Base-by-base conservation (phyloP, 2,329 filamentous ascomycete genomes). In the Paecilomyces sp. region DNA sequence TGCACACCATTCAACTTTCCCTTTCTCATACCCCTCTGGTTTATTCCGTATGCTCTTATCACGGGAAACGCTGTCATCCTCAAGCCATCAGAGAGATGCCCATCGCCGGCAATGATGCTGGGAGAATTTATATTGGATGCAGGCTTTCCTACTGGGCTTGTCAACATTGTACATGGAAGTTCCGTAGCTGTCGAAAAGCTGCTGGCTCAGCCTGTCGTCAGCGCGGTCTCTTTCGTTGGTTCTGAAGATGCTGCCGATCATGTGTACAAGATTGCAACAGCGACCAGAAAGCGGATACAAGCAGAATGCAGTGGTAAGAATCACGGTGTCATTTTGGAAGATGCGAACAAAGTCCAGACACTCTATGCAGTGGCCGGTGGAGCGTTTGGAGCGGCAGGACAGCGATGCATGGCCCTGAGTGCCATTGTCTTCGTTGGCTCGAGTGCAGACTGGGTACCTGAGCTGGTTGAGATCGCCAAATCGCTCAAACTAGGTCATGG, bases 281-380 rank as follows among this genome's bases (percentile, higher is more conserved):
- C 85, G 67, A 85, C 88, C 59, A 86, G 86, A 64, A 89, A 88
- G 77, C 84, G 86, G 66, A 85, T 87, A 18, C 86, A 88, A 74
- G 86, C 86, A 68, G 88, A 88, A 73, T 72, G 88, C 59, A 86
- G 86, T 33, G 86, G 86, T 2, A 89, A 88, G 80, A 89, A 89
- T 77, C 86, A 88, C 71, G 85, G 85, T 52, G 84, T 84, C 54
- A 80, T 89, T 25, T 77, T 88, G 30, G 85, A 86, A 1, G 86
- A 89, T 73, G 84, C 81, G 77, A 87, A 88, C 77, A 88, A 87
- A 80, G 87, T 88, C 74, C 84, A 87, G 60, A 80, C 85, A 3
- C 71, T 89, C 53, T 87, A 88, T 67, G 84, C 85, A 33, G 87
- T 88, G 70, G 80, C 83, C 7, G 86, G 86, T 61, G 86, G 86